Conservation (phyloP, 1,284 basidiomycete species). For the Leccinum ponderosum region DNA sequence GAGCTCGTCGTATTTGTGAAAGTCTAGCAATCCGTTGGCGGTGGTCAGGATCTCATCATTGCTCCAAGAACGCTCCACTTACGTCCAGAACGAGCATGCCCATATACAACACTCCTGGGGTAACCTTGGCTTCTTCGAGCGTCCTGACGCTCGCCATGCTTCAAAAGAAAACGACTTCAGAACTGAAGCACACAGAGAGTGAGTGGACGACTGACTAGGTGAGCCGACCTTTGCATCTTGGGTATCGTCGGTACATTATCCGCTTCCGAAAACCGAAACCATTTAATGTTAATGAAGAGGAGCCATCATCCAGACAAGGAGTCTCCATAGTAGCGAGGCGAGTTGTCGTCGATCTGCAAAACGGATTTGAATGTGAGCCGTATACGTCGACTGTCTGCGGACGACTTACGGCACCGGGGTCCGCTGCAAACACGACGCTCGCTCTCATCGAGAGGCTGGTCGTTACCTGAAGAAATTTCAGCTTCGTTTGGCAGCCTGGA, state of each 20-base stretch:
- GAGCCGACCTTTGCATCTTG: conserved; percentile 90
- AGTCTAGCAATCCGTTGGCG: conserved; percentile 68
- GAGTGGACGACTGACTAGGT: conserved; percentile 73
- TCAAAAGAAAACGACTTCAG: conserved; percentile 1
- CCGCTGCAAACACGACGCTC: conserved; percentile 90
- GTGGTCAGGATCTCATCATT: not conserved
- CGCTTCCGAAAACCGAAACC: conserved; percentile 87
- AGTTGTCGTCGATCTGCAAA: conserved; percentile 86
- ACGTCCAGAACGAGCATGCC: conserved; percentile 93
- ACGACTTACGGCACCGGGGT: conserved; percentile 76
- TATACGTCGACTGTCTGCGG: not conserved
- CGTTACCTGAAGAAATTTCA: conserved; percentile 57
- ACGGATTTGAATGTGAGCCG: not conserved
- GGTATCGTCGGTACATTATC: conserved; percentile 89
- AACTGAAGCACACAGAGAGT: not conserved
- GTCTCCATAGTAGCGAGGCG: conserved; percentile 92
- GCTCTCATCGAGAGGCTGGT: conserved; percentile 94
- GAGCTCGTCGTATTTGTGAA: conserved; percentile 82
- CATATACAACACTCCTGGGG: conserved; percentile 89
- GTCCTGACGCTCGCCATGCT: no score
- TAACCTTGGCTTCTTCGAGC: conserved; percentile 90
- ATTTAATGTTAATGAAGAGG: conserved; percentile 87
- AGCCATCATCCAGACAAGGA: conserved; percentile 98
- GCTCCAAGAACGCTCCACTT: conserved; percentile 17
- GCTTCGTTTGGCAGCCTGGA: not conserved